Conservation (phyloP, 1,284 basidiomycete species). For the Tylopilus orsonianus region DNA sequence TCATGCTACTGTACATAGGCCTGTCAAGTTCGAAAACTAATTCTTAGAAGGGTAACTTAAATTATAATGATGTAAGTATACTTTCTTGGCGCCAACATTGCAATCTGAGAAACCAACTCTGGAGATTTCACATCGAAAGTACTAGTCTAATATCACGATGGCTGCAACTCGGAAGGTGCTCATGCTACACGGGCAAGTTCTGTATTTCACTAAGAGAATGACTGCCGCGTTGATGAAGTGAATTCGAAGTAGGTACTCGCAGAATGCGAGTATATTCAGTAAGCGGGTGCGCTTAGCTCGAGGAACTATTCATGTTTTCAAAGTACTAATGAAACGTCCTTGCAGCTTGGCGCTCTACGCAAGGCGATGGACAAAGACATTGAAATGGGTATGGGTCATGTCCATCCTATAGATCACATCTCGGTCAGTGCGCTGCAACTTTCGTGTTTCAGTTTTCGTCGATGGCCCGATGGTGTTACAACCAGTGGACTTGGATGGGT, state of each 20-base stretch:
- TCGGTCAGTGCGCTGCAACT: neutral
- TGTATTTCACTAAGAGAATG: neutral
- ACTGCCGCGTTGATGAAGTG: slow-evolving; percentile 8
- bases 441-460: slow-evolving; percentile 63
- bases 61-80: too few relatives aligned
- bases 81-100: too few relatives aligned
- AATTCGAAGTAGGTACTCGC: slow-evolving; percentile 75
- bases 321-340: slow-evolving; percentile 10
- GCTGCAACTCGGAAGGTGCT: slow-evolving; percentile 28
- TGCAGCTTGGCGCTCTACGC: slow-evolving; percentile 71
- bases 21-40: neutral
- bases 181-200: slow-evolving; percentile 34
- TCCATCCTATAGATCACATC: neutral
- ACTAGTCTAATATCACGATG: slow-evolving; percentile 25
- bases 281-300: slow-evolving; percentile 60
- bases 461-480: slow-evolving; percentile 77
- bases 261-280: slow-evolving; percentile 77
- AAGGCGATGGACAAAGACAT: slow-evolving; percentile 68
- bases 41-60: too few relatives aligned
- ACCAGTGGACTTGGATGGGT: slow-evolving; percentile 65
- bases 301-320: neutral
- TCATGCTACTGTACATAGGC: neutral
- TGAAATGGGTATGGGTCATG: slow-evolving; percentile 57
- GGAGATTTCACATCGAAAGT: too few relatives aligned
- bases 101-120: too few relatives aligned